Base-by-base conservation (phyloP, 768 basidiomycete genomes). In the Exidia glandulosa region DNA sequence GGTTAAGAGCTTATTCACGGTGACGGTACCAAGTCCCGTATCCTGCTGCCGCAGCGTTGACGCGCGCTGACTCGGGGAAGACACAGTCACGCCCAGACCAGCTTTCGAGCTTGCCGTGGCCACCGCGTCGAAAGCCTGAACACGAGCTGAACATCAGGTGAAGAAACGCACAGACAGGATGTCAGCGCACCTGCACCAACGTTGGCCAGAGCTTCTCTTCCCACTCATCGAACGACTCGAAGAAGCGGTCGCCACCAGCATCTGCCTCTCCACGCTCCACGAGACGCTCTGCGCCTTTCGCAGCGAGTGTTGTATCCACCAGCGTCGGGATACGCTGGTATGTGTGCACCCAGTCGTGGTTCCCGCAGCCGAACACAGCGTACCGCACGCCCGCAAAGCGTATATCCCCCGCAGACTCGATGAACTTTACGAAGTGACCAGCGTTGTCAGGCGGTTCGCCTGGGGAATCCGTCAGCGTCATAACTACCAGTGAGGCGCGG, bases 371-470 rank as follows among this genome's bases (percentile, higher is more conserved):
- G 57, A 81, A 80, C 23, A 81, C 76, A 1, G 74, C 75, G 59
- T 72, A 81, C 32, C 68, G 66, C 25, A 76, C 71, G 50, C 70
- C 68, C 3, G 62, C 63, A 52, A 76, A 63, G 32, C 55, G 23
- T 6, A 57, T 30, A 58, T 69, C 67, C 32, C 61, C 50, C 33
- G 62, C 68, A 9, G 70, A 62, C 36, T 67, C 68, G 23, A 81
- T 59, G 71, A 75, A 76, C 57, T 76, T 72, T 19, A 79, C 70
- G 64, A 79, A 79, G 58, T 70, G 71, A 9, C 72, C 71, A 2
- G 78, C 79, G 60, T 81, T 79, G 66, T 79, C 78, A 0, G 79
- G 75, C 23, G 79, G 78, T 66, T 77, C 71, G 36, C 76, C 75
- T 75, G 23, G 34, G 16, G 16, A 7, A 36, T 7, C 16, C 34